phyloP scores from a whole-genome alignment of 2,329 filamentous ascomycete genomes.

The Fusarium sp. region DNA sequence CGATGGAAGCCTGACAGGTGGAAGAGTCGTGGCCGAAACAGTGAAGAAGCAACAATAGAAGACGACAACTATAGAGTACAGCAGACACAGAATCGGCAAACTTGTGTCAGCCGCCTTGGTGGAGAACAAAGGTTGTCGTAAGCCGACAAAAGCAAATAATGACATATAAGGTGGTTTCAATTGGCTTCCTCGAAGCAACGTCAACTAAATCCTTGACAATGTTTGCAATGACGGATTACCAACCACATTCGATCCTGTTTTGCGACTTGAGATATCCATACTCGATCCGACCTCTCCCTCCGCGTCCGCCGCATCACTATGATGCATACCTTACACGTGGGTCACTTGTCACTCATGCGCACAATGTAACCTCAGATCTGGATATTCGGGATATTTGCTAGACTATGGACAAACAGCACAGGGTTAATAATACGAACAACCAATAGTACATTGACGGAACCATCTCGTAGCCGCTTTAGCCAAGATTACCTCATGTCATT shows the following conservation, averaged over 20 bases:
- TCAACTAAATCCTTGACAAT: background rate
- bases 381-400: constrained; percentile 16
- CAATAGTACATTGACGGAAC: constrained; percentile 17
- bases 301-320: background rate
- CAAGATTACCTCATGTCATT: constrained; percentile 20
- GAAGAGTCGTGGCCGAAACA: constrained; percentile 12
- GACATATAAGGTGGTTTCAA: constrained; percentile 7
- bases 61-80: background rate
- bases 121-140: background rate
- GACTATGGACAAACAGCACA: background rate
- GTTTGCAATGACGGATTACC: background rate
- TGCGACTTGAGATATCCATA: background rate
- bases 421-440: constrained; percentile 1
- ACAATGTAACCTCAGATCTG: constrained; percentile 32
- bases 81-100: background rate
- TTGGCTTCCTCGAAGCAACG: background rate
- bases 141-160: constrained; percentile 13
- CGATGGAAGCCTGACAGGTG: constrained; percentile 54
- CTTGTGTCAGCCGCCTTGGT: constrained; percentile 1
- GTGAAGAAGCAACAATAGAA: constrained; percentile 43
- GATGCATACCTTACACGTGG: constrained; percentile 1
- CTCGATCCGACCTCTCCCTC: background rate
- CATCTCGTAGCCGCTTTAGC: constrained; percentile 2
- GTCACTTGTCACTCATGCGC: constrained; percentile 10
- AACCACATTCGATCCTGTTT: background rate